Percentiles rank a stretch among this genome's conserved stretches.
Evolutionary conservation across 345 rosid genomes (phyloP).

Genomic region (Erodium maritimum): DNA sequence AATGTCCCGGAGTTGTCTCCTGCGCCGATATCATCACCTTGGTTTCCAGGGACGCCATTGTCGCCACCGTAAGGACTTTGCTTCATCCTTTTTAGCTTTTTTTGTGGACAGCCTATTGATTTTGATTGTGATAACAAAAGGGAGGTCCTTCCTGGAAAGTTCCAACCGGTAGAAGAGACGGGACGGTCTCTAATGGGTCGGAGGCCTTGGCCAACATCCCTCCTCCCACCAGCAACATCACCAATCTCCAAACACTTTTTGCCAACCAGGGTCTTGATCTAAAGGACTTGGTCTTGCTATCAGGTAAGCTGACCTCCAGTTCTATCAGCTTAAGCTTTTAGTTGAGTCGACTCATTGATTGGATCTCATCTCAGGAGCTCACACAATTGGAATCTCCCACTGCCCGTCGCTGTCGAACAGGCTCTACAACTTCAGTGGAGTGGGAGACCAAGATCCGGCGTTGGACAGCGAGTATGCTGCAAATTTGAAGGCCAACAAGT

Average conservation of each 20-base stretch:
- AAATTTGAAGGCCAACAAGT: slow-evolving; percentile 41
- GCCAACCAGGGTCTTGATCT: slow-evolving; percentile 24
- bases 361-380: too few species aligned
- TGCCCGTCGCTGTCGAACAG: slow-evolving; percentile 25
- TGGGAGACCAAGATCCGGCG: slow-evolving; percentile 45
- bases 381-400: slow-evolving; percentile 47
- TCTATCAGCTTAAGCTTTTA: too few species aligned
- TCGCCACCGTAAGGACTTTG: slow-evolving; percentile 20
- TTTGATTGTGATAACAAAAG: too few species aligned
- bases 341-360: too few species aligned
- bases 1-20: slow-evolving; percentile 33
- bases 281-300: slow-evolving; percentile 40
- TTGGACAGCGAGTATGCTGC: slow-evolving; percentile 36
- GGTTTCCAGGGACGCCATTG: slow-evolving; percentile 50
- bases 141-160: slow-evolving; percentile 32
- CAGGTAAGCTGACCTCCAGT: too few species aligned
- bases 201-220: slow-evolving; percentile 36
- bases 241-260: slow-evolving; percentile 20
- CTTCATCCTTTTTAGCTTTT: neutral
- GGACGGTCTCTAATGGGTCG: slow-evolving; percentile 29
- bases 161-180: slow-evolving; percentile 42
- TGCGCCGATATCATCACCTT: slow-evolving; percentile 54
- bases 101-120: slow-evolving; percentile 15
- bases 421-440: slow-evolving; percentile 50
- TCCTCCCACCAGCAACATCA: slow-evolving; percentile 25